Evolutionary conservation across 2,329 filamentous ascomycete genomes (phyloP), one percentile per base, ranked within the genome.

Genomic region (Immersiporthe knoxdaviesiana): DNA sequence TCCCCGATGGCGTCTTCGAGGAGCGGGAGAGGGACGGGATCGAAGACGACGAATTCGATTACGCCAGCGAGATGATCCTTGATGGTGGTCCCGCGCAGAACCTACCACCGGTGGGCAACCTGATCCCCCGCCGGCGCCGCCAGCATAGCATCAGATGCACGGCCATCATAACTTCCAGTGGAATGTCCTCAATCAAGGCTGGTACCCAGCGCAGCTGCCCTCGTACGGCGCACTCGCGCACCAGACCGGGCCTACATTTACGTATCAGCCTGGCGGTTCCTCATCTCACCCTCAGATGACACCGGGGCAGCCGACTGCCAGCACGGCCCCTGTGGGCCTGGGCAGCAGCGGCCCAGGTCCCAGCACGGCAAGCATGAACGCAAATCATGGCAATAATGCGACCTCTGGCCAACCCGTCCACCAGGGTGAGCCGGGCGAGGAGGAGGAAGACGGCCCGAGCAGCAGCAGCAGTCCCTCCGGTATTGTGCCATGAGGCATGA

Each of bases 1-100:
- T 44, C 6, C 77, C 76, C 18, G 80, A 78, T 32, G 78, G 78
- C 21, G 76, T 75, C 32, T 81, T 79, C 30, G 82, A 83, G 37
- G 81, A 84, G 18, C 71, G 70, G 11, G 76, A 76, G 44, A 70
- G 71, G 24, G 81, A 83, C 44, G 81, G 67, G 2, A 71, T 73
- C 18, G 75, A 76, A 7, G 76, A 77, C 50, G 75, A 76, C 41
- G 74, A 76, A 24, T 73, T 75, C 8, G 76, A 77, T 18, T 75
- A 77, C 67, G 74, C 73, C 3, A 73, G 69, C 18, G 76, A 77
- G 50, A 77, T 77, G 76, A 74, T 74, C 21, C 73, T 77, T 27
- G 76, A 77, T 67, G 70, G 71, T 14, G 73, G 74, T 58, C 73
- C 59, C 24, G 24, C 24, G 47, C 58, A 59, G 24, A 62, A 35